phyloP scores from a whole-genome alignment of 192 early-diverging fungal species.

The Coemansia aciculifera region DNA sequence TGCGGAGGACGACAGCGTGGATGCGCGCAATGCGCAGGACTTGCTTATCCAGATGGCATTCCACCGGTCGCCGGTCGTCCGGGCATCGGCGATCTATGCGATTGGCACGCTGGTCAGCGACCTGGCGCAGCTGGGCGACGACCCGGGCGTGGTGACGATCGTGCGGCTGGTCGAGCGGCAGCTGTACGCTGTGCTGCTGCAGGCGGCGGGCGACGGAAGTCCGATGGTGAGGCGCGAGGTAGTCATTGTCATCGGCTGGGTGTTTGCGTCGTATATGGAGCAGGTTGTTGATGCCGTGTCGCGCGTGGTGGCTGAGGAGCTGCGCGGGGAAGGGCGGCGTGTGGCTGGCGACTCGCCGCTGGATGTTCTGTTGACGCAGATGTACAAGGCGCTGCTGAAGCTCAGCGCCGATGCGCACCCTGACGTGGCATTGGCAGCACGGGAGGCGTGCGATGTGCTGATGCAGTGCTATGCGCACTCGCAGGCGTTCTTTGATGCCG shows the following conservation, averaged over 20 bases:
- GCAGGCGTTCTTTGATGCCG: constrained; percentile 27
- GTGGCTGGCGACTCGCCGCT: constrained; percentile 15
- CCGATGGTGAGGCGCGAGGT: constrained; percentile 91
- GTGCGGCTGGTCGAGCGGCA: constrained; percentile 71
- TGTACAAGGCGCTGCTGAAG: constrained; percentile 83
- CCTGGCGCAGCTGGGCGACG: constrained; percentile 56
- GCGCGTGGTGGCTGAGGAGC: constrained; percentile 55
- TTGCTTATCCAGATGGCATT: constrained; percentile 44
- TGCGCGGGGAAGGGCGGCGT: constrained; percentile 26
- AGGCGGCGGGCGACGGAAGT: constrained; percentile 75
- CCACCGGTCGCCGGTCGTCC: constrained; percentile 67
- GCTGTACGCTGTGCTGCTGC: constrained; percentile 57
- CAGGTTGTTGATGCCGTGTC: constrained; percentile 67
- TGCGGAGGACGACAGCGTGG: constrained; percentile 41
- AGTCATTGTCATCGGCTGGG: constrained; percentile 73
- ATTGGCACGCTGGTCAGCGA: constrained; percentile 68
- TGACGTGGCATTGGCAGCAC: constrained; percentile 70
- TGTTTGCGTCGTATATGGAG: constrained; percentile 63
- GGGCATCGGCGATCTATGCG: constrained; percentile 82
- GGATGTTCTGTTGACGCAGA: constrained; percentile 50
- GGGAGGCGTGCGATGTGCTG: constrained; percentile 69
- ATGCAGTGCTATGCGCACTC: constrained; percentile 56
- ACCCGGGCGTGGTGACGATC: constrained; percentile 70
- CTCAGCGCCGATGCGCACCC: constrained; percentile 81
- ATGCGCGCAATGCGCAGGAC: constrained; percentile 46